Evolutionary conservation across 164 flowering plant genomes (phyloP).

Genomic region (Vitis labrusca): DNA sequence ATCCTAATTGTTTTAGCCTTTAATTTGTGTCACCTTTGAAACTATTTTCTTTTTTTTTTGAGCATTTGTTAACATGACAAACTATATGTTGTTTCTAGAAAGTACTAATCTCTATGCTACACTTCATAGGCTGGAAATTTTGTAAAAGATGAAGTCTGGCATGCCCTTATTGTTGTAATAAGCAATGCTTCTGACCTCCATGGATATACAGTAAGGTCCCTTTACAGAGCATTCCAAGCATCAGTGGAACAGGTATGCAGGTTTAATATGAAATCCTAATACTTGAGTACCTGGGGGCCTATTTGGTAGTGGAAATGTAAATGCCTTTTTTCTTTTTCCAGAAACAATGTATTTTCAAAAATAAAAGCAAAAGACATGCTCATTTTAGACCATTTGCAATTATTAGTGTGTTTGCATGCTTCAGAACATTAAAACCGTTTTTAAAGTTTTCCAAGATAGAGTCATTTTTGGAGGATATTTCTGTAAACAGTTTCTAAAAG

Average conservation of each 20-base stretch:
- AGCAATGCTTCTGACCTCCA: slow-evolving; percentile 94
- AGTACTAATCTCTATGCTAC: slow-evolving; percentile 18
- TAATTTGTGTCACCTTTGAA: no score
- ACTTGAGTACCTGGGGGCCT: no score
- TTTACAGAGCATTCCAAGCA: slow-evolving; percentile 76
- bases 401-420: no score
- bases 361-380: no score
- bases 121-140: slow-evolving; percentile 87
- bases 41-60: background rate
- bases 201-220: slow-evolving; percentile 87
- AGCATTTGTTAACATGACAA: background rate
- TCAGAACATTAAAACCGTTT: no score
- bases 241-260: slow-evolving; percentile 82
- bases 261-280: background rate
- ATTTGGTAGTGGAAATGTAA: background rate
- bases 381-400: no score
- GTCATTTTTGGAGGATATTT: no score
- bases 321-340: background rate
- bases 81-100: slow-evolving; percentile 1
- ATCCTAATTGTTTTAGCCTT: no score
- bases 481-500: no score
- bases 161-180: slow-evolving; percentile 90
- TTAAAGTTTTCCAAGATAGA: no score
- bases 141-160: slow-evolving; percentile 98
- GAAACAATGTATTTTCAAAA: no score